Evolutionary conservation across 768 basidiomycete species (phyloP).

Genomic region (Tephrocybe sp.): DNA sequence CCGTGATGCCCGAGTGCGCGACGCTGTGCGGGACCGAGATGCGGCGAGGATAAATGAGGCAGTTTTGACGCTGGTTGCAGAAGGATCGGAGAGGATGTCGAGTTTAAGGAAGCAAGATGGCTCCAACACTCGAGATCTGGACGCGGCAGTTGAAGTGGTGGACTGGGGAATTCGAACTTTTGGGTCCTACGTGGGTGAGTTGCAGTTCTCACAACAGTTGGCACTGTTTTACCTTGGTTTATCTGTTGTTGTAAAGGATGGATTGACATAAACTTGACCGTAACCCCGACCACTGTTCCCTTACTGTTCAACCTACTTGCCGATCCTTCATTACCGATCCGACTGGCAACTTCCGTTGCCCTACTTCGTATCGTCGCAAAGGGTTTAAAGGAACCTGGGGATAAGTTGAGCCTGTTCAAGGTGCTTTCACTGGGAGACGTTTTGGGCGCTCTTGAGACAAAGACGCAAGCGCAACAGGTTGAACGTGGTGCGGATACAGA

Average conservation of each 20-base stretch:
- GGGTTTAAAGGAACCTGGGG: slow-evolving; percentile 87
- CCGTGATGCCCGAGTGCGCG: slow-evolving; percentile 83
- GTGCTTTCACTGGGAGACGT: slow-evolving; percentile 86
- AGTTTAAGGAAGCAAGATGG: slow-evolving; percentile 47
- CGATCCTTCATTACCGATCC: slow-evolving; percentile 75
- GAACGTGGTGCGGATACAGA: slow-evolving; percentile 72
- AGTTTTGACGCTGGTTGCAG: slow-evolving; percentile 79
- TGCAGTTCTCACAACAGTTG: background rate
- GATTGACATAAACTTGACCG: slow-evolving; percentile 96
- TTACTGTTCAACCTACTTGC: slow-evolving; percentile 83
- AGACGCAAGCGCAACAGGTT: slow-evolving; percentile 66
- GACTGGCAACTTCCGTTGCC: slow-evolving; percentile 79
- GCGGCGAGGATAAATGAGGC: slow-evolving; percentile 85
- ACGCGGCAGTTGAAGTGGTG: slow-evolving; percentile 71
- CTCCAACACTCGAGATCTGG: slow-evolving; percentile 50
- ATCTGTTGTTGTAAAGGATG: slow-evolving; percentile 58
- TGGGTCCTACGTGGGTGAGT: slow-evolving; percentile 91
- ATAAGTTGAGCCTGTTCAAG: slow-evolving; percentile 88
- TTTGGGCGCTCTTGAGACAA: slow-evolving; percentile 75
- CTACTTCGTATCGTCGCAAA: slow-evolving; percentile 85
- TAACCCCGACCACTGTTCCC: slow-evolving; percentile 86
- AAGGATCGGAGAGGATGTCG: slow-evolving; percentile 61
- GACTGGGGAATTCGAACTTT: slow-evolving; percentile 94
- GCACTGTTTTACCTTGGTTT: background rate
- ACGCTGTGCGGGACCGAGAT: slow-evolving; percentile 88